Base-by-base conservation (phyloP, 495 filamentous ascomycete species). In the Talaromyces adpressus region DNA sequence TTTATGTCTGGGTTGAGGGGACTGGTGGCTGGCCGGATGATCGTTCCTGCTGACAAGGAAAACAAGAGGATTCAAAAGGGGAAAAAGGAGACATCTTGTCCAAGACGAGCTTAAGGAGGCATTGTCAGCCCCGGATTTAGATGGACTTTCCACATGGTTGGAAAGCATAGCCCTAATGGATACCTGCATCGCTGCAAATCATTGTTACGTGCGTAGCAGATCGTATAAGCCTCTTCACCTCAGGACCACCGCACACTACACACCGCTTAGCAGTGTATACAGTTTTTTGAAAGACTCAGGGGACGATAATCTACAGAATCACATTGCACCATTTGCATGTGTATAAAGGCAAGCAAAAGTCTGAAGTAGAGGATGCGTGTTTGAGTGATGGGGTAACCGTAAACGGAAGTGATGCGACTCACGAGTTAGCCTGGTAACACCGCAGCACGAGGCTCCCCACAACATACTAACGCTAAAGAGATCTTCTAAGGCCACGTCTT, bases 161-260 rank as follows among this genome's bases (percentile, higher is more conserved):
- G 7, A 20, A 18, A 62, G 60, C 25, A 29, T 62, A 49, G 45
- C 39, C 41, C 27, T 34, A 45, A 61, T 45, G 60, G 60, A 62
- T 20, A 62, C 60, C 60, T 62, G 60, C 60, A 60, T 60, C 16
- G 32, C 34, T 60, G 36, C 58, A 60, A 49, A 60, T 62, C 60
- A 49, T 18, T 23, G 29, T 30, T 62, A 52, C 39, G 45, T 62
- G 56, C 56, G 59, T 47, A 61, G 59, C 32, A 27, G 39, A 25
- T 16, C 29, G 8, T 27, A 34, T 18, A 39, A 18, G 16, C 9
- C 4, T 16, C 36, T 47, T 47, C 20, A 61, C 27, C 22, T 56
- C 52, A 29, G 18, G 11, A 61, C 14, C 22, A 29, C 52, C n/a
- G 20, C 12, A 56, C 52, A 45, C 39, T 39, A n/a, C 59, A 62